phyloP scores from a whole-genome alignment of 805 yeast genomes.

The Candida palmyrensis region DNA sequence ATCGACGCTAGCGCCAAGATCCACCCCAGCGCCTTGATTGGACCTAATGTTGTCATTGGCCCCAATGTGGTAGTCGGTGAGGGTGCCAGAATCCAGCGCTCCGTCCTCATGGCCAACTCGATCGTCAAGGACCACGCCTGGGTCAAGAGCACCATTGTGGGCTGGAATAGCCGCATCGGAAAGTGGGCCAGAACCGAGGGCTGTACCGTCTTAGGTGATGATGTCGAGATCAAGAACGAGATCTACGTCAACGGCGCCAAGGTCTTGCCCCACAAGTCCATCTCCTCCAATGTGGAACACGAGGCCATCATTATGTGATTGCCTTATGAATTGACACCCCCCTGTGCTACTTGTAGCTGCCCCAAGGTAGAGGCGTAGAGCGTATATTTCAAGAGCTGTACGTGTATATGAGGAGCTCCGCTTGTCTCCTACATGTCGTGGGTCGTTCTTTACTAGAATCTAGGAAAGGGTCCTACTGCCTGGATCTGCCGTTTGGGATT shows the following conservation, averaged over 20 bases:
- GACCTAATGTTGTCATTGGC: constrained; percentile 97
- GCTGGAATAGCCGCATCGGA: constrained; percentile 98
- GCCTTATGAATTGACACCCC: no score
- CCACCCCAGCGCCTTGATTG: constrained; percentile 89
- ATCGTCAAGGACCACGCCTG: constrained; percentile 94
- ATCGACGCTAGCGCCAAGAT: constrained; percentile 94
- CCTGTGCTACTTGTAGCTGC: no score
- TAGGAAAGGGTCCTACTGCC: no score
- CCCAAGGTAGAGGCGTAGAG: no score
- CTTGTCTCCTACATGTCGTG: no score
- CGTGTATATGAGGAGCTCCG: no score
- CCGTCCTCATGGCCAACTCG: constrained; percentile 88
- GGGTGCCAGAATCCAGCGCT: constrained; percentile 97
- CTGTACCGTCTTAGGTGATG: constrained; percentile 97
- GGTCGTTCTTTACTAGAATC: no score
- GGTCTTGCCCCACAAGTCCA: constrained; percentile 97
- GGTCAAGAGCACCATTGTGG: constrained; percentile 96
- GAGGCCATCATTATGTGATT: constrained; percentile 99
- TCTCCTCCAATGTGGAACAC: constrained; percentile 92
- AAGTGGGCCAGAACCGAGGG: constrained; percentile 99
- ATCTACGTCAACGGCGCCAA: constrained; percentile 99
- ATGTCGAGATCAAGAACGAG: constrained; percentile 97
- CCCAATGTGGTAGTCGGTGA: constrained; percentile 95
- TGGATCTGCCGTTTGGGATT: no score
- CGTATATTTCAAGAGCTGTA: no score